Percentiles rank a stretch among this genome's conserved stretches.
These are phyloP conservation scores for Cadophora gregata DNA, from an alignment of 2,329 filamentous ascomycete species.

Conservation along the genomic window DNA sequence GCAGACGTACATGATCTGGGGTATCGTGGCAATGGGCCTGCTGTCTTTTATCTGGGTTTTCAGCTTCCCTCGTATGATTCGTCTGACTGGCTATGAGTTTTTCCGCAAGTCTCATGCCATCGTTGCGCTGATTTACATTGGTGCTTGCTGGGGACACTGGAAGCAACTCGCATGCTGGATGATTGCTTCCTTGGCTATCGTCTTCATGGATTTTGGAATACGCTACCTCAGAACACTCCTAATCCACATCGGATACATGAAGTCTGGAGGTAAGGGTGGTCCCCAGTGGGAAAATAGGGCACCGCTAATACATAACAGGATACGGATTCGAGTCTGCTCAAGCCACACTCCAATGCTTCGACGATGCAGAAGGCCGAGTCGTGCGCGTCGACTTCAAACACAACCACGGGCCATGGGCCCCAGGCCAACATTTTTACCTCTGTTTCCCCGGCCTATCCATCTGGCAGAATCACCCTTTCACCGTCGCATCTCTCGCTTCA, in stretches of 20 bases:
- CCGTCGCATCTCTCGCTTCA: conserved; percentile 76
- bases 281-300: no score
- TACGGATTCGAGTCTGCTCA: conserved; percentile 61
- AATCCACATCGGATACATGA: conserved; percentile 63
- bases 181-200: conserved; percentile 68
- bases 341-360: conserved; percentile 55
- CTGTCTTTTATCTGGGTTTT: conserved; percentile 66
- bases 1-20: conserved; percentile 75
- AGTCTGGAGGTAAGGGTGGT: conserved; percentile 39
- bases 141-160: conserved; percentile 80
- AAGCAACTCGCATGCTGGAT: conserved; percentile 70
- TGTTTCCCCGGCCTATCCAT: conserved; percentile 75
- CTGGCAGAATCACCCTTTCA: conserved; percentile 81
- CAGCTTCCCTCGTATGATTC: conserved; percentile 64
- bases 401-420: conserved; percentile 67
- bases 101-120: conserved; percentile 79
- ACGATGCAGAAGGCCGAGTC: conserved; percentile 63
- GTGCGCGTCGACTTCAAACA: conserved; percentile 71
- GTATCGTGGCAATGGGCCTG: conserved; percentile 70
- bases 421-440: conserved; percentile 80
- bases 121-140: conserved; percentile 75
- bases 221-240: conserved; percentile 63
- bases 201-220: conserved; percentile 66
- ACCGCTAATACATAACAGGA: conserved; percentile 39
- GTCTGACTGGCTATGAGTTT: conserved; percentile 75